These are phyloP conservation scores for Halenospora varia DNA, from an alignment of 495 filamentous ascomycete genomes.

Conservation along the genomic window DNA sequence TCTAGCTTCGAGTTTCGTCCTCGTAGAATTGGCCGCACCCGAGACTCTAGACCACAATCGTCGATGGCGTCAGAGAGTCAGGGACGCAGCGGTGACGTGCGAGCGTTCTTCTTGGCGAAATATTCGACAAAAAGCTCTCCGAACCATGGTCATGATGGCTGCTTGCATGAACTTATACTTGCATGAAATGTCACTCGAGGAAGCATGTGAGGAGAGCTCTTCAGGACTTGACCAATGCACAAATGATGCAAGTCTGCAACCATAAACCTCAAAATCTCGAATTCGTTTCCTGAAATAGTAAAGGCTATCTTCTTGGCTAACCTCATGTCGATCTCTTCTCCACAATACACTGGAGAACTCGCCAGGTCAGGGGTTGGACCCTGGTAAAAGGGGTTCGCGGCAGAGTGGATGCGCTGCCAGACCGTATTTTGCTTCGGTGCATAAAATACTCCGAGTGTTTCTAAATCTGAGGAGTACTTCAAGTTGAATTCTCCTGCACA, in stretches of 20 bases:
- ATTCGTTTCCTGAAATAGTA: not conserved
- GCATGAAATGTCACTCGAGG: not conserved
- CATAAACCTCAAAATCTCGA: not conserved
- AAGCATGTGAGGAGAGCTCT: not conserved
- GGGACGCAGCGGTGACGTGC: not conserved
- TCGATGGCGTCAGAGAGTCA: too few relatives aligned
- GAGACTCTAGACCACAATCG: not conserved
- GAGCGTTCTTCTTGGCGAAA: not conserved
- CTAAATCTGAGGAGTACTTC: too few relatives aligned
- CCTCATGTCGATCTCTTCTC: too few relatives aligned
- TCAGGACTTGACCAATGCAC: not conserved
- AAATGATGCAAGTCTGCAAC: not conserved
- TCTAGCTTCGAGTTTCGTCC: not conserved
- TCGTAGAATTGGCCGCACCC: not conserved
- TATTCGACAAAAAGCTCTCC: not conserved
- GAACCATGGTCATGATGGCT: not conserved
- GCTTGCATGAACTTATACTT: not conserved
- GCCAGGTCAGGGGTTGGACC: not conserved
- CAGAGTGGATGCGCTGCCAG: not conserved
- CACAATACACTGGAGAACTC: not conserved
- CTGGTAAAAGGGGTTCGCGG: not conserved
- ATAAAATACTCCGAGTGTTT: too few relatives aligned
- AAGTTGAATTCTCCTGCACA: too few relatives aligned
- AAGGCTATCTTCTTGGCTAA: not conserved
- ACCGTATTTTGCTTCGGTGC: too few relatives aligned